phyloP scores from a whole-genome alignment of 2,329 filamentous ascomycete species.

The Thielaviopsis musarum region DNA sequence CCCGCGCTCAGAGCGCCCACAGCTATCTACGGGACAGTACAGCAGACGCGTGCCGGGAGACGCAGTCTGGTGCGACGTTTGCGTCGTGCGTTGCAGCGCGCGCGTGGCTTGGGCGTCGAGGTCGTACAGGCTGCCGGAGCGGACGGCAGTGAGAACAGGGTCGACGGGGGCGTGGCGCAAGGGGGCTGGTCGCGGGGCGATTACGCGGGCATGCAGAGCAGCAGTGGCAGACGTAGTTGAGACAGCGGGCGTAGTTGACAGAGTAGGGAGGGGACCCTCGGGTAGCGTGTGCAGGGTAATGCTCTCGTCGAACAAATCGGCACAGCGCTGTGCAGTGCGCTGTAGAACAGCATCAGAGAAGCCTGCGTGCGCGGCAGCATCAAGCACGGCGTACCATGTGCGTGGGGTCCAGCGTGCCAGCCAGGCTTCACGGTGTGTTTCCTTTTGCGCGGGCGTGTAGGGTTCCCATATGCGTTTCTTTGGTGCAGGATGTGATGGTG shows the following conservation, averaged over 20 bases:
- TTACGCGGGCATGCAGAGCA: not conserved
- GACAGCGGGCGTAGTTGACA: not conserved
- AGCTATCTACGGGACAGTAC: constrained; percentile 23
- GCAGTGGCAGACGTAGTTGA: not conserved
- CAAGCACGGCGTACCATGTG: constrained; percentile 77
- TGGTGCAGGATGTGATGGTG: not conserved
- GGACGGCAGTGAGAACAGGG: constrained; percentile 15
- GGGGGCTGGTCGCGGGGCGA: not conserved
- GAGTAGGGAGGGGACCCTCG: constrained; percentile 14
- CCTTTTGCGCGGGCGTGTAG: not conserved
- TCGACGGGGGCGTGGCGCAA: constrained; percentile 5
- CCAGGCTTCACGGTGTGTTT: constrained; percentile 14
- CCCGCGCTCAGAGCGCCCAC: constrained; percentile 21
- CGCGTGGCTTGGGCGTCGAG: not conserved
- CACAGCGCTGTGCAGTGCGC: constrained; percentile 57
- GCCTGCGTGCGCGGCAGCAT: constrained; percentile 57
- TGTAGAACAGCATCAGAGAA: constrained; percentile 49
- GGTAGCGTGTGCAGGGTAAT: constrained; percentile 47
- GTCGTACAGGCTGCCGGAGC: constrained; percentile 16
- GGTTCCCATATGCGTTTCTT: not conserved
- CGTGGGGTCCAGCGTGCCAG: constrained; percentile 30
- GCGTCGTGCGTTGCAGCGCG: not conserved
- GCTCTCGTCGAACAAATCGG: constrained; percentile 53
- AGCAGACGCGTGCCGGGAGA: constrained; percentile 15
- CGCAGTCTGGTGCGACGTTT: constrained; percentile 13